Conservation (phyloP, 208 protist genomes). For the Trypanosoma theileri region DNA sequence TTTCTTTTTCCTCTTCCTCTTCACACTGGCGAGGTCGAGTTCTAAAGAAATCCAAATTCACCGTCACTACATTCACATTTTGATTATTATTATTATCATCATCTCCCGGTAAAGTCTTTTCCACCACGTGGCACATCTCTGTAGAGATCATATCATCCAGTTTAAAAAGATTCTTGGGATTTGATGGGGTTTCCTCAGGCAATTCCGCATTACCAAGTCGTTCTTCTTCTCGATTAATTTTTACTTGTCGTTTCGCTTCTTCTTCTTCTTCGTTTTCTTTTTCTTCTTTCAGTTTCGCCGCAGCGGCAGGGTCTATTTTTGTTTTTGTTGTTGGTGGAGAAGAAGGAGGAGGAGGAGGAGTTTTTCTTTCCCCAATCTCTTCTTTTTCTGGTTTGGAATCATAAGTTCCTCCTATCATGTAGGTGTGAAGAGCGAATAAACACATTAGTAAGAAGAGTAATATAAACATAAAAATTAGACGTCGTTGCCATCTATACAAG, state of each 20-base stretch:
- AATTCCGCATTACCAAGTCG: not conserved
- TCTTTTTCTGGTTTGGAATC: too few species aligned
- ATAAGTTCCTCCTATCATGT: too few species aligned
- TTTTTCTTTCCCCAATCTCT: too few species aligned
- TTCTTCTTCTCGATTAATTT: not conserved
- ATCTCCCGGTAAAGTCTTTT: not conserved
- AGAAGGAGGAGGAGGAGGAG: too few species aligned
- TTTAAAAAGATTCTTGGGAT: not conserved
- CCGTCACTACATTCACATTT: too few species aligned
- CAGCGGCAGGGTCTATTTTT: too few species aligned
- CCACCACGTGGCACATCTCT: not conserved
- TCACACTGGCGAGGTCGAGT: too few species aligned
- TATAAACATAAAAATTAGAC: not conserved
- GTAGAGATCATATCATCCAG: not conserved
- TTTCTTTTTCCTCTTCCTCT: too few species aligned
- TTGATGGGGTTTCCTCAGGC: too few species aligned
- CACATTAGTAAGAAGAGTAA: not conserved
- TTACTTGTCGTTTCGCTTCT: not conserved
- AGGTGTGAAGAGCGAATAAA: too few species aligned
- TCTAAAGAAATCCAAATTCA: too few species aligned
- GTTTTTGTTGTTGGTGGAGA: too few species aligned
- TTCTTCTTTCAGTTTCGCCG: not conserved
- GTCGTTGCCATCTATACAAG: not conserved
- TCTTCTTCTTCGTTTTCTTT: not conserved
- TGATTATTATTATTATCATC: not conserved